Evolutionary conservation across 768 basidiomycete genomes (phyloP).

Genomic region (Mycena sanguinolenta): DNA sequence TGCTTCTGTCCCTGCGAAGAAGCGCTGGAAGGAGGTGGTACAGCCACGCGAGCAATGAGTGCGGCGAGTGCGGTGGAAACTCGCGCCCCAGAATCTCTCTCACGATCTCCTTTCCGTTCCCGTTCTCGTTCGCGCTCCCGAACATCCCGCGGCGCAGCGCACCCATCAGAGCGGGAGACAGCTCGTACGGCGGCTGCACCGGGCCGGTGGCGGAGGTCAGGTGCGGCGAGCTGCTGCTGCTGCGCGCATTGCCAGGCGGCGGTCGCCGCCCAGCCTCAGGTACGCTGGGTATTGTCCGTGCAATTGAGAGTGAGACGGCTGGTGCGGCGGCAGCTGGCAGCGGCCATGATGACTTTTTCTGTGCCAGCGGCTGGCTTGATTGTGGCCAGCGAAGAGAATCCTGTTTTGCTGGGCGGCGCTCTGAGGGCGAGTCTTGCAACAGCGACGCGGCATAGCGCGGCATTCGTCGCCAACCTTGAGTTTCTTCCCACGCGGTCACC

Average conservation of each 20-base stretch:
- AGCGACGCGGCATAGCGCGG: slow-evolving; percentile 59
- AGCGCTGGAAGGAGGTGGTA: too few species aligned
- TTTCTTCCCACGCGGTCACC: too few species aligned
- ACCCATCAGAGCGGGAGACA: slow-evolving; percentile 30
- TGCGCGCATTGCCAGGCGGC: too few species aligned
- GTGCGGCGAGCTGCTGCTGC: too few species aligned
- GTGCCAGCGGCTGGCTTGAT: too few species aligned
- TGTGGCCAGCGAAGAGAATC: slow-evolving; percentile 4
- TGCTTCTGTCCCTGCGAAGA: slow-evolving; percentile 4
- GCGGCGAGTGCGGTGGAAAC: slow-evolving; percentile 22
- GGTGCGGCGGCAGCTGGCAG: not conserved
- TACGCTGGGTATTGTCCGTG: too few species aligned
- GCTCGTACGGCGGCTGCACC: too few species aligned
- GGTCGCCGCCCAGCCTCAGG: too few species aligned
- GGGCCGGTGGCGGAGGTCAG: too few species aligned
- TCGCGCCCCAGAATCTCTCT: slow-evolving; percentile 14
- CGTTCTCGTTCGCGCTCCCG: slow-evolving; percentile 17
- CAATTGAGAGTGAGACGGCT: slow-evolving; percentile 22
- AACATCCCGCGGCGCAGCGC: slow-evolving; percentile 20
- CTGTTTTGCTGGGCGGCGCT: slow-evolving; percentile 47
- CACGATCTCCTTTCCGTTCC: slow-evolving; percentile 7
- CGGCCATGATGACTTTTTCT: not conserved
- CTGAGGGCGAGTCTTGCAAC: slow-evolving; percentile 66
- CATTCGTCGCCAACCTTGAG: too few species aligned
- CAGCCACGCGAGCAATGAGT: slow-evolving; percentile 31